Evolutionary conservation across 2,329 filamentous ascomycete genomes (phyloP).

Genomic region (Talaromyces sp.): DNA sequence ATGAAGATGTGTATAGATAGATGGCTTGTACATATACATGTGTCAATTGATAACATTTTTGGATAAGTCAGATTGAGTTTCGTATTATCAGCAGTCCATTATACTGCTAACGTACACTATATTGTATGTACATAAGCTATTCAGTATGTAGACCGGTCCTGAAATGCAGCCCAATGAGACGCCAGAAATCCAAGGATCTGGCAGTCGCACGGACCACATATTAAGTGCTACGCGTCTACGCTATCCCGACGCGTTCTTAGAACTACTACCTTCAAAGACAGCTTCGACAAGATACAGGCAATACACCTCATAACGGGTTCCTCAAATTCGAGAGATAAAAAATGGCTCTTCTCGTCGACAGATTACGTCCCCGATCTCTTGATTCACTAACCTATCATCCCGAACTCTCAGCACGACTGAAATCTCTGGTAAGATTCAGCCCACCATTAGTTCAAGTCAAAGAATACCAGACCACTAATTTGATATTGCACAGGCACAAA

Average conservation of each 20-base stretch:
- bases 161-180: not conserved
- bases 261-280: not conserved
- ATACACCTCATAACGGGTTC: not conserved
- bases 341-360: conserved; percentile 63
- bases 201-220: conserved; percentile 32
- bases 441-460: too few species aligned
- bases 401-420: conserved; percentile 81
- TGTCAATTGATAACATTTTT: not conserved
- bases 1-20: not conserved
- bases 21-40: not conserved
- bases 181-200: not conserved
- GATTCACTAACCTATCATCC: conserved; percentile 75
- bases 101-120: too few species aligned
- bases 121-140: not conserved
- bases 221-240: conserved; percentile 40
- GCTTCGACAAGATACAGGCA: not conserved
- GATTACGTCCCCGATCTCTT: conserved; percentile 53
- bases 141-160: not conserved
- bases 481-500: conserved; percentile 67
- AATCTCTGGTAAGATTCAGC: conserved; percentile 66
- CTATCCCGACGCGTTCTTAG: conserved; percentile 36
- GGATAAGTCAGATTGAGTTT: not conserved
- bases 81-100: too few species aligned
- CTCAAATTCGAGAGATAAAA: too few species aligned
- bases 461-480: not conserved